Percentiles rank a stretch among this genome's conserved stretches.
phyloP scores from a whole-genome alignment of 306 rosid genomes.

The Medicago lupulina region DNA sequence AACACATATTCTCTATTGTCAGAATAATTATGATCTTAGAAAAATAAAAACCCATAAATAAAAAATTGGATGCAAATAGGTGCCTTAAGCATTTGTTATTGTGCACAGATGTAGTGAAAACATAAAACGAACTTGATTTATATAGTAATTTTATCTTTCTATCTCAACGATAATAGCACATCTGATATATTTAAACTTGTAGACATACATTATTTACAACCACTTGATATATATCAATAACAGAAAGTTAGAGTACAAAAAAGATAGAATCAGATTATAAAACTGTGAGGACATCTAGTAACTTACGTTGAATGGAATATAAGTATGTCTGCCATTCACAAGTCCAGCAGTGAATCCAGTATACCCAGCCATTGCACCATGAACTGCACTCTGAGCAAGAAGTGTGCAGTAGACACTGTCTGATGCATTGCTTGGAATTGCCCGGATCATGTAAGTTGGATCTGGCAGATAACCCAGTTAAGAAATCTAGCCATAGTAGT shows the following conservation, averaged over 20 bases:
- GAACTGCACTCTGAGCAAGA: constrained; percentile 92
- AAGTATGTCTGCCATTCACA: constrained; percentile 87
- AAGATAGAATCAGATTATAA: constrained; percentile 21
- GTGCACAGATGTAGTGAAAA: constrained; percentile 30
- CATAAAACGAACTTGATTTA: constrained; percentile 18
- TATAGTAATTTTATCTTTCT: constrained; percentile 26
- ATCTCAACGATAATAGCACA: constrained; percentile 13
- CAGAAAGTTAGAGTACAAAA: neutral
- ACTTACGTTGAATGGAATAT: constrained; percentile 81
- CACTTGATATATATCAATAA: neutral
- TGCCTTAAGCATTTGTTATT: neutral
- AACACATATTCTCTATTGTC: constrained; percentile 18
- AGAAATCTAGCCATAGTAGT: constrained; percentile 29
- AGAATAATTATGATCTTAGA: constrained; percentile 31
- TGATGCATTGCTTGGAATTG: constrained; percentile 87
- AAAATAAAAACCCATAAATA: constrained; percentile 23
- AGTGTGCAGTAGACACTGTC: constrained; percentile 91
- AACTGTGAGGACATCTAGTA: constrained; percentile 13
- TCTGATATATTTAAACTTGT: neutral
- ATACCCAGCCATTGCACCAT: constrained; percentile 95
- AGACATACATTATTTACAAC: constrained; percentile 6
- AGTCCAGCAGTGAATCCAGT: constrained; percentile 78
- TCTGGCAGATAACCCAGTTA: constrained; percentile 53
- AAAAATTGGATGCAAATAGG: constrained; percentile 33
- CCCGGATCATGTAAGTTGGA: constrained; percentile 97